Conservation (phyloP, 129 eudicot species). For the Solidago caesia region DNA sequence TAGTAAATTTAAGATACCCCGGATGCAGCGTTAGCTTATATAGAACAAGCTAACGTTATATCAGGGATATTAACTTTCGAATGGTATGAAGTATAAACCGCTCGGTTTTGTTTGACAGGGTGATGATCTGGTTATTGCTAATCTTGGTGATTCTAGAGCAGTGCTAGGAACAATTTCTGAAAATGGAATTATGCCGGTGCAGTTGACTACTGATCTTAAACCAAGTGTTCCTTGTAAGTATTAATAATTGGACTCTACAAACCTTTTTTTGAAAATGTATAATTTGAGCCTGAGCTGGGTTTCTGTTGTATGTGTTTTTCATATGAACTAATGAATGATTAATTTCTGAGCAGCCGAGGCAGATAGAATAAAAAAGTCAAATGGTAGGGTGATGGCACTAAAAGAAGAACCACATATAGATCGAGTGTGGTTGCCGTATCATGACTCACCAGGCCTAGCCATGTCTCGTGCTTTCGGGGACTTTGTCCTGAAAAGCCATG, state of each 20-base stretch:
- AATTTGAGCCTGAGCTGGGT: too few relatives aligned
- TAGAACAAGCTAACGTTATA: neutral
- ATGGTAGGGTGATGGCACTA: constrained; percentile 73
- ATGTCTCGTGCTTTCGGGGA: constrained; percentile 96
- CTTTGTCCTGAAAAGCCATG: constrained; percentile 67
- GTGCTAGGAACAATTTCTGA: constrained; percentile 68
- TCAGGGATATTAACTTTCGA: neutral
- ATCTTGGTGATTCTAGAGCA: constrained; percentile 94
- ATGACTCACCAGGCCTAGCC: constrained; percentile 85
- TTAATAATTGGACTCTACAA: neutral
- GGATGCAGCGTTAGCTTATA: constrained; percentile 8
- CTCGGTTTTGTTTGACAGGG: constrained; percentile 19
- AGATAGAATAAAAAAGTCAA: constrained; percentile 65
- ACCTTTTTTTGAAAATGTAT: neutral
- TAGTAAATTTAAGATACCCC: neutral
- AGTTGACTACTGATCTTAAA: constrained; percentile 78
- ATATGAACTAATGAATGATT: constrained; percentile 9
- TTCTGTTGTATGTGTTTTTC: neutral
- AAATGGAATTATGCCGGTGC: constrained; percentile 67
- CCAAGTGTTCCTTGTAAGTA: constrained; percentile 78
- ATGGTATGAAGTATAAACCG: neutral
- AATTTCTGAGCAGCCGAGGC: constrained; percentile 56
- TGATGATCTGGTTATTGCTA: constrained; percentile 54
- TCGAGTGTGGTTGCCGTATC: constrained; percentile 86
- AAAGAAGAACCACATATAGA: constrained; percentile 70